Percentiles rank a stretch among this genome's conserved stretches.
phyloP scores from a whole-genome alignment of 1,284 basidiomycete genomes.

The Ganoderma lucidum region DNA sequence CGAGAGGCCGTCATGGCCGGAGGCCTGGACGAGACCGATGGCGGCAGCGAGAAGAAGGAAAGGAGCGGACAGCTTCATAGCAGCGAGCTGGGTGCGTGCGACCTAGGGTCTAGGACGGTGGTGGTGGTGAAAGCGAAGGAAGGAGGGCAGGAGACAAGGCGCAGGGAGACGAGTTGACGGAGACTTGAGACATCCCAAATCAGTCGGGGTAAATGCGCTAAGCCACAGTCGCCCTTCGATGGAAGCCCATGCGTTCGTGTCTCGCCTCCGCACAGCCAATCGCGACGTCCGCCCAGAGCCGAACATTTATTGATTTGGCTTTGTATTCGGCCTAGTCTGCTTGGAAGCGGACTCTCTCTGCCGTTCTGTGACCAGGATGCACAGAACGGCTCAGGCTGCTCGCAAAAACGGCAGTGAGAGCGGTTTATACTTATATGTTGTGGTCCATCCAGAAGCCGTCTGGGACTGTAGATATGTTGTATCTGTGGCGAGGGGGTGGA shows the following conservation, averaged over 20 bases:
- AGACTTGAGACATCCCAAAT: conserved; percentile 14
- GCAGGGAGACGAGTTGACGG: neutral
- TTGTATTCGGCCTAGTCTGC: conserved; percentile 3
- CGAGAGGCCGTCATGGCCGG: conserved; percentile 46
- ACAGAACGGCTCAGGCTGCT: conserved; percentile 26
- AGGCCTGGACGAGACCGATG: conserved; percentile 48
- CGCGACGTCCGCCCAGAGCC: conserved; percentile 1
- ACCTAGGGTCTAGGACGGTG: conserved; percentile 27
- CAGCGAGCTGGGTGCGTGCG: conserved; percentile 26
- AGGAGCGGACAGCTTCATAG: conserved; percentile 46
- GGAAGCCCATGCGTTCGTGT: neutral
- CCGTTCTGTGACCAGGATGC: conserved; percentile 7
- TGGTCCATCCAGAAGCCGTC: neutral
- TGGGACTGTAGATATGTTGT: neutral
- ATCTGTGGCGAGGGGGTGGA: conserved; percentile 4
- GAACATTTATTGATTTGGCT: conserved; percentile 20
- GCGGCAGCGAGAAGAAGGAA: conserved; percentile 50
- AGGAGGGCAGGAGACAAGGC: conserved; percentile 8
- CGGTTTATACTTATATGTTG: neutral
- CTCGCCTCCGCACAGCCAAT: conserved; percentile 17
- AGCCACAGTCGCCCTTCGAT: conserved; percentile 2
- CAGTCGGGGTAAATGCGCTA: conserved; percentile 12
- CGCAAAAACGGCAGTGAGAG: neutral
- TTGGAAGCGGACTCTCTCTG: conserved; percentile 12
- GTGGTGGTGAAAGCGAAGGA: conserved; percentile 12